Evolutionary conservation across 345 rosid species (phyloP).

Genomic region (Durio zibethinus): DNA sequence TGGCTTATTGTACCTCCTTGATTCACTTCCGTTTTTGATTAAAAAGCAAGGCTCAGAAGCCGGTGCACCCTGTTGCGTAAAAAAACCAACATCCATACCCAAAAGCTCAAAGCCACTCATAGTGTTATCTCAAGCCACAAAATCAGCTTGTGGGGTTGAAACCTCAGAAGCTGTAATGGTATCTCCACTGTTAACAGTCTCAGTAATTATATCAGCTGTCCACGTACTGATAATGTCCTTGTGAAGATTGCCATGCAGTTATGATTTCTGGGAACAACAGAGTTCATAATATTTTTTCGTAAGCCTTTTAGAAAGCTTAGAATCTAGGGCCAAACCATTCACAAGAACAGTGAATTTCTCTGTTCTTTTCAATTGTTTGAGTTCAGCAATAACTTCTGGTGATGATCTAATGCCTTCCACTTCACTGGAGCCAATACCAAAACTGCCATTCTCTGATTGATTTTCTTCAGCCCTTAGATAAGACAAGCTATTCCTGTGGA

Average conservation of each 20-base stretch:
- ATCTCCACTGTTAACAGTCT: slow-evolving; percentile 30
- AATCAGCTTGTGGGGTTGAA: slow-evolving; percentile 17
- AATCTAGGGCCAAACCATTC: slow-evolving; percentile 31
- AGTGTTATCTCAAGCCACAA: slow-evolving; percentile 28
- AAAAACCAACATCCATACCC: slow-evolving; percentile 38
- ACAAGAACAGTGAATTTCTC: slow-evolving; percentile 32
- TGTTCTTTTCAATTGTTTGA: slow-evolving; percentile 29
- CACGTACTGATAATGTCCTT: slow-evolving; percentile 28
- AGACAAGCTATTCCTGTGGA: not conserved
- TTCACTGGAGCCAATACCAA: slow-evolving; percentile 21
- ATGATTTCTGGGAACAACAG: slow-evolving; percentile 32
- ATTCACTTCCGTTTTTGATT: not conserved
- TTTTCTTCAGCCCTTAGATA: slow-evolving; percentile 3
- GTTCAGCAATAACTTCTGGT: slow-evolving; percentile 21
- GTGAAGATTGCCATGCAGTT: slow-evolving; percentile 33
- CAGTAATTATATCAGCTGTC: slow-evolving; percentile 24
- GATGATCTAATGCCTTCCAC: slow-evolving; percentile 30
- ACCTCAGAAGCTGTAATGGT: slow-evolving; percentile 37
- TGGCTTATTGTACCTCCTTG: slow-evolving; percentile 24
- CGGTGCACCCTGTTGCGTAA: slow-evolving; percentile 20
- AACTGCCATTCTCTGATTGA: slow-evolving; percentile 24
- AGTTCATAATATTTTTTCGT: slow-evolving; percentile 37
- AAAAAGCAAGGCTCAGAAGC: slow-evolving; percentile 21
- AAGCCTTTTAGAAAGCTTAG: slow-evolving; percentile 28
- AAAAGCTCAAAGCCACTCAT: slow-evolving; percentile 22